Evolutionary conservation across 106 monocot species (phyloP), one percentile per base, ranked within the genome.

Genomic region (Phalaenopsis equestris): DNA sequence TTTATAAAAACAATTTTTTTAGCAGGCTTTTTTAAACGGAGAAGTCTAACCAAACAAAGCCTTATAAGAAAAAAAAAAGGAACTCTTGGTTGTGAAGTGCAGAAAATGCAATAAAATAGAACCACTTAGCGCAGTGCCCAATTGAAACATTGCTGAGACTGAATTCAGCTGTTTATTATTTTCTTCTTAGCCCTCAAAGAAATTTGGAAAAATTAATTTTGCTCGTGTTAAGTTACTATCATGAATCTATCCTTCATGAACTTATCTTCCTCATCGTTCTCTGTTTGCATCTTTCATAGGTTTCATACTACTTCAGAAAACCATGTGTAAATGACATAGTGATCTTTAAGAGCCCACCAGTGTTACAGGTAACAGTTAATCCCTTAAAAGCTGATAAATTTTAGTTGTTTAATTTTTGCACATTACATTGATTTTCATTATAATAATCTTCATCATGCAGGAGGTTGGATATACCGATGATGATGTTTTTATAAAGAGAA

Each of bases 341-440:
- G 64, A 99, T 99, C 47, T 99, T 99, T 85, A 99, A 99, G 83
- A 99, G 95, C 74, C 99, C 99, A 14, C 99, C 99, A 75, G 90
- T 91, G 36, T 86, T 99, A 74, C 99, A 99, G 95, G 98, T 93
- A 72, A 38, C 56, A 42, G 45, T 36, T 77, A 42, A 15, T 5
- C 46, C 37, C 49, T 75, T 56, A 74, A 16, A 76, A 38, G 45
- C 76, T 10, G 37, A 42, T 15, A 16, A 19, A 30, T 10, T 18
- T 45, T n/a, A 16, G 24, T 55, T 1, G 11, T 67, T 19, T 46
- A 37, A 73, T n/a, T 73, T 39, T 19, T 79, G 65, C 17, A 15
- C 36, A 16, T 7, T n/a, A 7, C 30, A 56, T 56, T 17, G n/a
- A 74, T 74, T 7, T 12, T 72, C 38, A 39, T 72, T 68, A n/a